These are phyloP conservation scores for Hippophae gyantsensis DNA, from an alignment of 306 rosid genomes.

Conservation along the genomic window DNA sequence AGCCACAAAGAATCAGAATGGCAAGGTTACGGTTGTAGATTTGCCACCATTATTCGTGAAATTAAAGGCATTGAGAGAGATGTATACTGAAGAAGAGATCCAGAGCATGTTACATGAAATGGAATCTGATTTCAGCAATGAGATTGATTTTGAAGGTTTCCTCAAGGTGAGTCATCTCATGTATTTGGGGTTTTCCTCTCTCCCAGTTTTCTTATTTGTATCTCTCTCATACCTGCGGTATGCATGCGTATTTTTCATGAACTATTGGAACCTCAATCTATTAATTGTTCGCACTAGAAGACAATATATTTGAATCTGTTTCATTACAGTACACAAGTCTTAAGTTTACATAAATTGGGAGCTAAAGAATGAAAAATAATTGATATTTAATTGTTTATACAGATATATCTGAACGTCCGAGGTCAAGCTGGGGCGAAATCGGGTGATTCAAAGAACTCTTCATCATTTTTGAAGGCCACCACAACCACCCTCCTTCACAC, in stretches of 20 bases:
- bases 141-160: constrained; percentile 82
- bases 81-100: constrained; percentile 60
- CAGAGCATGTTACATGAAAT: constrained; percentile 45
- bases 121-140: constrained; percentile 43
- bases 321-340: constrained; percentile 8
- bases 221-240: neutral
- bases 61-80: constrained; percentile 54
- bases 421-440: constrained; percentile 39
- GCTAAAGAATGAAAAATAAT: constrained; percentile 9
- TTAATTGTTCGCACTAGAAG: too few relatives aligned
- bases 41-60: constrained; percentile 55
- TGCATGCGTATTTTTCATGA: neutral
- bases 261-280: too few relatives aligned
- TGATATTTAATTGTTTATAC: neutral
- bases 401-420: constrained; percentile 55
- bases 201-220: neutral
- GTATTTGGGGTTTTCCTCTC: neutral
- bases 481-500: constrained; percentile 93
- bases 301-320: neutral
- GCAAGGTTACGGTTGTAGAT: constrained; percentile 58
- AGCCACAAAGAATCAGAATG: constrained; percentile 56
- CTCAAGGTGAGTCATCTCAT: constrained; percentile 47
- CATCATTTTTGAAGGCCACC: constrained; percentile 71
- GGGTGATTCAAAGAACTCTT: constrained; percentile 64
- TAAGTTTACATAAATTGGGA: constrained; percentile 11